Conservation (phyloP, 257 asterid genomes). For the Apocynum venetum region DNA sequence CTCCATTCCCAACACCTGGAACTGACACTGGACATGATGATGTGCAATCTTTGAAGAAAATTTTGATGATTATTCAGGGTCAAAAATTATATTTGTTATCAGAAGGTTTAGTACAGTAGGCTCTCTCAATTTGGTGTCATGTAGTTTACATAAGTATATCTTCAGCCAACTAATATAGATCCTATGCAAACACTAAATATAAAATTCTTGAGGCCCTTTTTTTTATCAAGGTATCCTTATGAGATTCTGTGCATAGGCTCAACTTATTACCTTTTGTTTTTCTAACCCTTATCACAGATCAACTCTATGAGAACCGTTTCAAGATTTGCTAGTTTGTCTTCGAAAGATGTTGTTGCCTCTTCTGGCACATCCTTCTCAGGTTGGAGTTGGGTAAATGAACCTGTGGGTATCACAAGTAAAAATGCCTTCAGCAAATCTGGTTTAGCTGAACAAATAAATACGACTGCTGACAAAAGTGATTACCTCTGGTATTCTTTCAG, state of each 20-base stretch:
- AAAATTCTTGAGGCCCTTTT: not conserved
- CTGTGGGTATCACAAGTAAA: slow-evolving; percentile 74
- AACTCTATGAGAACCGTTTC: slow-evolving; percentile 52
- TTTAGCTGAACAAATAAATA: slow-evolving; percentile 74
- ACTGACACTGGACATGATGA: not conserved
- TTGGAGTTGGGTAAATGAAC: slow-evolving; percentile 85
- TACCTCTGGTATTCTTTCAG: slow-evolving; percentile 81
- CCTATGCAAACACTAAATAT: not conserved
- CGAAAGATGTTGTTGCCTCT: slow-evolving; percentile 28
- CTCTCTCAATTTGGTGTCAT: not conserved
- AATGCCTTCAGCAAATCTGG: slow-evolving; percentile 51
- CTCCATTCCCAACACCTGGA: not conserved
- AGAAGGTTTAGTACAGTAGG: not conserved
- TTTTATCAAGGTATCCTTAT: not conserved
- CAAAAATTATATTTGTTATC: not conserved
- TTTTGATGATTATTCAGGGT: not conserved
- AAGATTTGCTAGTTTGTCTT: slow-evolving; percentile 44
- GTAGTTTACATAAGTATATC: not conserved
- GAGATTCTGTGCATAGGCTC: slow-evolving; percentile 14
- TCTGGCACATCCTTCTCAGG: slow-evolving; percentile 38
- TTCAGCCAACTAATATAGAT: not conserved
- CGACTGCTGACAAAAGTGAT: slow-evolving; percentile 79
- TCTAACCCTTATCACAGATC: slow-evolving; percentile 41
- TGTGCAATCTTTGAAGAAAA: not conserved
- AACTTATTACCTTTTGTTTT: slow-evolving; percentile 6